Conservation (phyloP, 768 basidiomycete genomes). For the Rhizopogon vesiculosus region DNA sequence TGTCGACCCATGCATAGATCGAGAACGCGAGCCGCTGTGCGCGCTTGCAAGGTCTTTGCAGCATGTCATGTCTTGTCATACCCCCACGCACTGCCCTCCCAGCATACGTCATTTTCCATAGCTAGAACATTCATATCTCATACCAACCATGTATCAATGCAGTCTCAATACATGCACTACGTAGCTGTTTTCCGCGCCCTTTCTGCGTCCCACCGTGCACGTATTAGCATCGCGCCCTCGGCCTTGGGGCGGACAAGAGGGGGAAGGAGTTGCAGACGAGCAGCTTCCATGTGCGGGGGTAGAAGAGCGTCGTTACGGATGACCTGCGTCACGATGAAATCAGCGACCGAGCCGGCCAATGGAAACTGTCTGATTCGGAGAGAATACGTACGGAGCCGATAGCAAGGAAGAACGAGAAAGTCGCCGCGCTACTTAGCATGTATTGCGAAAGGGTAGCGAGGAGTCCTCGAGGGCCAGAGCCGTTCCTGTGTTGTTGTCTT, state of each 20-base stretch:
- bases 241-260: constrained; percentile 58
- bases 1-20: neutral
- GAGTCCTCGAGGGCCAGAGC: constrained; percentile 86
- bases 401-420: constrained; percentile 95
- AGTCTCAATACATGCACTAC: constrained; percentile 9
- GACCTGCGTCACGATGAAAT: constrained; percentile 45
- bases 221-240: constrained; percentile 68
- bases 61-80: constrained; percentile 13
- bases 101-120: constrained; percentile 1
- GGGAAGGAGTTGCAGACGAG: constrained; percentile 51
- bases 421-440: constrained; percentile 97
- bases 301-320: constrained; percentile 76
- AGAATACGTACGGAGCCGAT: constrained; percentile 73
- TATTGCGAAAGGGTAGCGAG: constrained; percentile 94
- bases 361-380: neutral
- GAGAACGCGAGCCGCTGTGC: neutral
- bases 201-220: constrained; percentile 73
- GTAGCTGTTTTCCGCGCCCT: constrained; percentile 24
- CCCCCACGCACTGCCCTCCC: constrained; percentile 3
- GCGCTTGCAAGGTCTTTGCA: constrained; percentile 1
- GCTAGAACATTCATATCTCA: constrained; percentile 1
- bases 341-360: neutral
- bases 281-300: constrained; percentile 59
- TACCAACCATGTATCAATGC: constrained; percentile 10
- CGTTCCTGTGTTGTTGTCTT: constrained; percentile 48